Evolutionary conservation across 2,329 filamentous ascomycete genomes (phyloP), one percentile per base, ranked within the genome.

Genomic region (Botrytis paeoniae): DNA sequence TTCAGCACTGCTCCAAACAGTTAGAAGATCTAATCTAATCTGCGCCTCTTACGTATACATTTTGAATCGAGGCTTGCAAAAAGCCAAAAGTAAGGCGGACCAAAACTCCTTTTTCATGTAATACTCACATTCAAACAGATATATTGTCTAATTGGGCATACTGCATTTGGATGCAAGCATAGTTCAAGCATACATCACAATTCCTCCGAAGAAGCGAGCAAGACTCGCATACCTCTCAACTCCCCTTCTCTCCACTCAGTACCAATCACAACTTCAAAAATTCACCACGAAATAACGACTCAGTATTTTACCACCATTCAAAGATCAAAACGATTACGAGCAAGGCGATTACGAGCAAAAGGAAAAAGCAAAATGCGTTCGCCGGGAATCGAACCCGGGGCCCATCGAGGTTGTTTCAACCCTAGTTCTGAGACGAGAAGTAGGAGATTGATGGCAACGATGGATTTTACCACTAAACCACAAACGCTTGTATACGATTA

Each of bases 391-490:
- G 51, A 57, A 57, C 51, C 51, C 51, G 51, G 51, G 51, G 51
- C 51, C 51, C 51, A 57, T 57, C 51, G 51, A 57, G 3, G 51
- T 57, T 57, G 51, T 29, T 32, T 57, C n/a, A 29, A 18, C 6
- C 14, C n/a, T 29, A 18, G 14, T 9, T 29, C 51, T 29, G n/a
- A 18, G 14, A 4, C 18, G 51, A 57, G 51, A 57, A 9, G 6
- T 8, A 32, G 51, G 7, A 29, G 14, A 18, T 29, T 29, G 45
- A 64, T 74, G 73, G 73, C 73, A 74, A 74, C 59, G 66, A 73
- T 69, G 57, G 68, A 74, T 74, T 74, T 73, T 75, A 73, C 73
- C 65, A 73, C 54, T 74, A 74, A 74, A 74, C 73, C 73, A 72
- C 73, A 74, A 74, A 73, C 73, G 73, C 73, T 66, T 57, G 25